Evolutionary conservation across 2,329 filamentous ascomycete genomes (phyloP).

Genomic region (Scleromitrula shiraiana): DNA sequence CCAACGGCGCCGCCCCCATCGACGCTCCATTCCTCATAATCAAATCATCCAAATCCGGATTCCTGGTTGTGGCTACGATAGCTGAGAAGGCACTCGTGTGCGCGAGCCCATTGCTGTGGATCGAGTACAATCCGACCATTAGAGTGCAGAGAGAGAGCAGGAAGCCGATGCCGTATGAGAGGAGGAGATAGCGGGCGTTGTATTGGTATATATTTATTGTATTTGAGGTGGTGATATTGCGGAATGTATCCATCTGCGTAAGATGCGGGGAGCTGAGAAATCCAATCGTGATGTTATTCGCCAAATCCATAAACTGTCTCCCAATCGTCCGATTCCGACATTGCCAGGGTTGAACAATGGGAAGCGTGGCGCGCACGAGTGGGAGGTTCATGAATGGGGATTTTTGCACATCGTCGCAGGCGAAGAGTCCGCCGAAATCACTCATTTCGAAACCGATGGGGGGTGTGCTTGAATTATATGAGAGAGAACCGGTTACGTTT

Average conservation of each 20-base stretch:
- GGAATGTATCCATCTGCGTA: background rate
- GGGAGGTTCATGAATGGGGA: background rate
- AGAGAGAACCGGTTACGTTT: background rate
- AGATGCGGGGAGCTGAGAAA: conserved; percentile 11
- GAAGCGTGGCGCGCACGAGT: background rate
- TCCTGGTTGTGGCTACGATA: conserved; percentile 14
- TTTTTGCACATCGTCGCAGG: background rate
- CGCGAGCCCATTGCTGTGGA: conserved; percentile 12
- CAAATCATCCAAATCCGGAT: conserved; percentile 8
- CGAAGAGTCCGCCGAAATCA: background rate
- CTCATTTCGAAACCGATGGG: background rate
- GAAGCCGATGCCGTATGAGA: conserved; percentile 5
- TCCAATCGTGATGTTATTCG: conserved; percentile 22
- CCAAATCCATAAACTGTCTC: conserved; percentile 17
- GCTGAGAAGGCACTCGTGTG: conserved; percentile 17
- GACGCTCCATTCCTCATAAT: conserved; percentile 1
- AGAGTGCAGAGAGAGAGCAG: conserved; percentile 2
- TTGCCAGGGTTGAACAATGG: conserved; percentile 5
- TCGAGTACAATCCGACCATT: conserved; percentile 6
- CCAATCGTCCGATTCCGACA: conserved; percentile 17
- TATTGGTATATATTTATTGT: conserved; percentile 11
- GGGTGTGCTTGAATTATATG: too few relatives aligned
- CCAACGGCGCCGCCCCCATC: conserved; percentile 1
- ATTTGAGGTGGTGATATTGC: background rate
- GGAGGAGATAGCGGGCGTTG: conserved; percentile 1